Evolutionary conservation across 495 filamentous ascomycete genomes (phyloP).

Genomic region (Penicillium waksmanii): DNA sequence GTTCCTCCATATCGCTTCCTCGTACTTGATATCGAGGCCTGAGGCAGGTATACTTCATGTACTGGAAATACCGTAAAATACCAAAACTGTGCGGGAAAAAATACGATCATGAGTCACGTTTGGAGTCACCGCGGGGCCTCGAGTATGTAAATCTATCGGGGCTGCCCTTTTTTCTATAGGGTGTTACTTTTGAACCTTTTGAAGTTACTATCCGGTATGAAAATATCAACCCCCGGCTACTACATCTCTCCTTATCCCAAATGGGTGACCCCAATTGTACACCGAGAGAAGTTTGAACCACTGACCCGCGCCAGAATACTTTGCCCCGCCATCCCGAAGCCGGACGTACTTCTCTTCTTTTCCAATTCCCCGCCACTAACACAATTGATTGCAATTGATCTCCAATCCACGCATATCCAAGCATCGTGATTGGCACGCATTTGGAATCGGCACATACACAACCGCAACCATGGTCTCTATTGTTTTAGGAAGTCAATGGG

Average conservation of each 20-base stretch:
- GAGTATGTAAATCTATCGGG: background rate
- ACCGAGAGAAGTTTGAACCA: slow-evolving; percentile 17
- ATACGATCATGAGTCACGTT: slow-evolving; percentile 1
- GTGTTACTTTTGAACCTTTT: background rate
- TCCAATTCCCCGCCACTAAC: slow-evolving; percentile 24
- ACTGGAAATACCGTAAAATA: background rate
- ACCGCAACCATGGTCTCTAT: slow-evolving; percentile 57
- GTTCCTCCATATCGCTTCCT: no score
- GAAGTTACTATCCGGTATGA: no score
- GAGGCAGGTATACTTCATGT: background rate
- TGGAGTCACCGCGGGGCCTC: background rate
- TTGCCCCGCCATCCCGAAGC: slow-evolving; percentile 31
- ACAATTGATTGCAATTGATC: slow-evolving; percentile 13
- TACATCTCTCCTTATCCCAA: background rate
- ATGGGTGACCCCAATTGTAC: slow-evolving; percentile 5
- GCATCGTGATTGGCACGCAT: slow-evolving; percentile 7
- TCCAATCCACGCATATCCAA: slow-evolving; percentile 19
- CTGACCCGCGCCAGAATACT: slow-evolving; percentile 25
- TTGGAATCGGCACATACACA: slow-evolving; percentile 2
- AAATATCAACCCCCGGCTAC: background rate
- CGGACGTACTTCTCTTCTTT: slow-evolving; percentile 28
- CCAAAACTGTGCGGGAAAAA: background rate
- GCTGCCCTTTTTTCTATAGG: background rate
- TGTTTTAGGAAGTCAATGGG: slow-evolving; percentile 67
- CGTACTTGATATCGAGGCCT: no score